Evolutionary conservation across 1,139 yeast genomes (phyloP), one percentile per base, ranked within the genome.

Genomic region (Debaryomyces fabryi): DNA sequence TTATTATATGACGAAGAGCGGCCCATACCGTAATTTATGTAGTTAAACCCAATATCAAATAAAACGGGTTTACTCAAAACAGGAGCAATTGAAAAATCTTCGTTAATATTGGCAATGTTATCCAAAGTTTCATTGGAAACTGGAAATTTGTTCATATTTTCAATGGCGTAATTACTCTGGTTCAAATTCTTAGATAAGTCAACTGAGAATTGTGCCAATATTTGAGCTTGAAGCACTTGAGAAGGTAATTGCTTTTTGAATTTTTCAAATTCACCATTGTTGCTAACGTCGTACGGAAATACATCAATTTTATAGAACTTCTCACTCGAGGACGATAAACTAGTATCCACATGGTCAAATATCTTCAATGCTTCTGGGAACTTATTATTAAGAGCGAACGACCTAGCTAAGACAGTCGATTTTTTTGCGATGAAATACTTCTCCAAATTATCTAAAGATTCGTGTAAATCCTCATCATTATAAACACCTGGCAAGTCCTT

Each of bases 401-500:
- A 74, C 21, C 75, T 69, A 0, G 86, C 82, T 24, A 86, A 64
- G 23, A 72, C 63, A 18, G 68, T 59, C 10, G 74, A 62, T 57
- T 83, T 81, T 50, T 68, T 58, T 33, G 78, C 69, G 16, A 61
- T 56, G 61, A 74, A 85, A 56, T 69, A 86, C n/a, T 61, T 59
- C 32, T 69, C 69, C 58, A 86, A 66, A 15, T 74, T 62, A 18
- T 75, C 79, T 48, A 91, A 71, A 10, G 88, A 80, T 15, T 69
- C 67, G 53, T 71, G 64, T 48, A 92, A 74, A 30, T 79, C 85
- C 48, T 88, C 95, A 60, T 90, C 96, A 50, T 88, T 88, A 61
- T 86, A 84, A 20, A 92, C 96, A 74, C 98, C 98, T 0, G 97
- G 96, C 47, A 92, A 76, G 52, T 89, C 96, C 59, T 79, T 74